Base-by-base conservation (phyloP, 1,284 basidiomycete species). In the Coniophora puteana region DNA sequence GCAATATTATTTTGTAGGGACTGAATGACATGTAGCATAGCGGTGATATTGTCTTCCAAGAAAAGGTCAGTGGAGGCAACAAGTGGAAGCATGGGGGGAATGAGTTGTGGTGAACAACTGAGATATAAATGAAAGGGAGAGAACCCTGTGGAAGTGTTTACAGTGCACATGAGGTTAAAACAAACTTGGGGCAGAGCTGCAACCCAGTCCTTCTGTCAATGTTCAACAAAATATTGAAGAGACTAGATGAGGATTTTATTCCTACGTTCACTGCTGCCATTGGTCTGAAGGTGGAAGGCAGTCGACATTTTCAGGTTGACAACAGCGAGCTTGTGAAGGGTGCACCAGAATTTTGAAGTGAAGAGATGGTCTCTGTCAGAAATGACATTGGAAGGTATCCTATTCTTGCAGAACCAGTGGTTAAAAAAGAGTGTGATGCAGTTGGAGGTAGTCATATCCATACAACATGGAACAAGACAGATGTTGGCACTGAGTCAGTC, bases 151-250 rank as follows among this genome's bases (percentile, higher is more conserved):
- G 62, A 52, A 35, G 33, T 30, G 17, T 51, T 65, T 0, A 56
- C 32, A 0, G 54, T 51, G 38, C 67, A 68, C 59, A 72, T 72
- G 24, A 68, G 62, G 3, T 56, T 51, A 37, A 72, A 72, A 22
- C 58, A 57, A 0, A 70, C 57, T 0, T 53, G 33, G 0, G 65
- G 65, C 0, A 73, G 51, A 0, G 59, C 51, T 0, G 40, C 18
- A 0, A 48, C 38, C 68, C 69, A 73, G 10, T 66, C 58, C 31
- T 51, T 49, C 40, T 69, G 71, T 21, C 64, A 49, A 23, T 60
- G 52, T 12, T 60, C 51, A 13, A 59, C 52, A 43, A 62, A 58
- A 36, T 55, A 62, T 2, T 56, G 52, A 1, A 71, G 33, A 17
- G 43, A 43, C 26, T 68, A 64, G 27, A 51, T 59, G 1, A 68